Evolutionary conservation across 176 grass and related monocot genomes (phyloP), one percentile per base, ranked within the genome.

Genomic region (Zea luxurians): DNA sequence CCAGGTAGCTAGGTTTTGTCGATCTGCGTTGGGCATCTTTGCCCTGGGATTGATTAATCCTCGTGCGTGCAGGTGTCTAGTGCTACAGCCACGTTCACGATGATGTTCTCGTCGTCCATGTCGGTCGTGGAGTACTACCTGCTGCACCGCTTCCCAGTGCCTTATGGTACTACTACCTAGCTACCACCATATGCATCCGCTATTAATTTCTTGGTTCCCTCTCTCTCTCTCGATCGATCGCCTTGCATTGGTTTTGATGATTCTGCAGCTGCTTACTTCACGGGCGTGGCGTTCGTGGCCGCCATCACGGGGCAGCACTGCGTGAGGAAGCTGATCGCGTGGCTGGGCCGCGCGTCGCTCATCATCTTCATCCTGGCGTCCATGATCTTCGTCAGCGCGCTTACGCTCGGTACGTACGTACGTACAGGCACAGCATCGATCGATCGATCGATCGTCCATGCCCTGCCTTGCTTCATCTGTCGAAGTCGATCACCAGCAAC

Each of bases 101-200:
- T 97, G 91, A 94, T 87, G 77, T 97, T 97, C 82, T 97, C 94
- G 10, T 91, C 89, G 13, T 94, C 91, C 42, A 92, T 97, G 87
- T 90, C 89, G 0, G 87, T 86, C 4, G 62, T 97, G 6, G 89
- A 97, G 58, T 97, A 92, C 82, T 90, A 92, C 74, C 89, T 97
- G 68, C 38, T 92, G 55, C 71, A 84, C 8, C 77, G 91, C 4
- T 93, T 93, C 58, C 91, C 89, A 0, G 82, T 97, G 42, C 87
- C 86, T 66, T 91, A 93, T 44, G 91, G 94, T 93, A 40, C 27
- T 27, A 27, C 0, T 27, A 27, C 27, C 27, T n/a, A n/a, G n/a
- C n/a, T 27, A 27, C 27, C 27, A 27, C 27, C 27, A 27, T 27
- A 27, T 27, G 27, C 27, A 27, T 27, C 27, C 27, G 27, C 27